These are phyloP conservation scores for Talaromyces borbonicus DNA, from an alignment of 495 filamentous ascomycete genomes.

Conservation along the genomic window DNA sequence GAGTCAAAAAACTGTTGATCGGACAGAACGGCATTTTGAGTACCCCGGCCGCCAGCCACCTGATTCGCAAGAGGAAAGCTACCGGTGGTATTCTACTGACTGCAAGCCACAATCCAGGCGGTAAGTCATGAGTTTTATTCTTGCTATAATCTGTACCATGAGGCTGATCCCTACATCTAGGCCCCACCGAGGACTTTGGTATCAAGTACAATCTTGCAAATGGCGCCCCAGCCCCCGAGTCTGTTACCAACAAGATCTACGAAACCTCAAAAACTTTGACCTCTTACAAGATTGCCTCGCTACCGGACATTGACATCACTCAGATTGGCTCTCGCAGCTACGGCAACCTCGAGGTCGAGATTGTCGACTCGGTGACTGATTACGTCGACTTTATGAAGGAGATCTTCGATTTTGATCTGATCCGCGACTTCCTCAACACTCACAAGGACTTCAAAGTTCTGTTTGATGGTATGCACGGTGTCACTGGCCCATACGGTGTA, in stretches of 20 bases:
- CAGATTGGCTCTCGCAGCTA: constrained; percentile 77
- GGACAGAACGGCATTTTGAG: constrained; percentile 94
- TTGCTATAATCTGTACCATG: not conserved
- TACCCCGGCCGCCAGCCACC: constrained; percentile 88
- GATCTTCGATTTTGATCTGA: constrained; percentile 94
- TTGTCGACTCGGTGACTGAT: constrained; percentile 84
- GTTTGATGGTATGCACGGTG: constrained; percentile 89
- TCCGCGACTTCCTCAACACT: constrained; percentile 77
- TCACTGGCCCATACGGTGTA: constrained; percentile 89
- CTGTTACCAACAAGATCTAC: constrained; percentile 95
- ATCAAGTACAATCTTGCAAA: constrained; percentile 99
- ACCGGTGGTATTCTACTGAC: constrained; percentile 96
- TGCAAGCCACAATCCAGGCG: constrained; percentile 95
- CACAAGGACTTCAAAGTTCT: constrained; percentile 93
- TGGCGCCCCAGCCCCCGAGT: constrained; percentile 88
- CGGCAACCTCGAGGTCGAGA: constrained; percentile 81
- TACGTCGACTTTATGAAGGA: constrained; percentile 93
- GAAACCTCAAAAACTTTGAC: constrained; percentile 77
- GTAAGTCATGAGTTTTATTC: constrained; percentile 52
- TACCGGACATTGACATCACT: constrained; percentile 76
- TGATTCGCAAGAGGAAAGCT: constrained; percentile 86
- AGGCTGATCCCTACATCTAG: constrained; percentile 32
- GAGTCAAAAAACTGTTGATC: constrained; percentile 95
- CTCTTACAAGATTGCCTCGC: constrained; percentile 83
- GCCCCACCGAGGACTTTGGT: constrained; percentile 87